Evolutionary conservation across 1,284 basidiomycete species (phyloP).

Genomic region (Boletus smithii): DNA sequence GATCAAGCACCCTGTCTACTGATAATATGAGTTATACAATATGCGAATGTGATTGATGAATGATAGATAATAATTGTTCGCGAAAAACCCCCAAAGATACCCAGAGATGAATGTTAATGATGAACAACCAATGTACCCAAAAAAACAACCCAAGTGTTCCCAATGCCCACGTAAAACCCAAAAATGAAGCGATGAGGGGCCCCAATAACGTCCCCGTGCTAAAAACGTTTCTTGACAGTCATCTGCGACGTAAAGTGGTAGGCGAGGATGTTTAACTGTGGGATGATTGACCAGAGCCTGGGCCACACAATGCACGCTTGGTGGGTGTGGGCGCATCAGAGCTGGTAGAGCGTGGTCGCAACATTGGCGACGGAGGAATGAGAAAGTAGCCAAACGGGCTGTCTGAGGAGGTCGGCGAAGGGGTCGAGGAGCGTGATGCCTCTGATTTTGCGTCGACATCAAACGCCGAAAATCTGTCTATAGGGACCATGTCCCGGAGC

Average conservation of each 20-base stretch:
- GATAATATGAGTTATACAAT: slow-evolving; percentile 24
- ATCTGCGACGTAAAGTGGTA: slow-evolving; percentile 25
- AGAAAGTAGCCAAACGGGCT: slow-evolving; percentile 12
- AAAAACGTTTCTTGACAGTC: slow-evolving; percentile 23
- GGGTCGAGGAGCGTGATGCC: slow-evolving; percentile 9
- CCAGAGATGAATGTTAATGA: slow-evolving; percentile 6
- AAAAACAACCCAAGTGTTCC: slow-evolving; percentile 2
- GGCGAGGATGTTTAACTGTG: slow-evolving; percentile 14
- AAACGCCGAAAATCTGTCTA: slow-evolving; percentile 17
- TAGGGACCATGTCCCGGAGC: slow-evolving; percentile 59
- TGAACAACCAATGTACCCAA: slow-evolving; percentile 7
- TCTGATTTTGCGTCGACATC: slow-evolving; percentile 20
- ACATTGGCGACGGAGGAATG: slow-evolving; percentile 20
- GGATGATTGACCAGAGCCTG: slow-evolving; percentile 9
- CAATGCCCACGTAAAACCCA: slow-evolving; percentile 23
- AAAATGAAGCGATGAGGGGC: slow-evolving; percentile 4
- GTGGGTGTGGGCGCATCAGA: slow-evolving; percentile 17
- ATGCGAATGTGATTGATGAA: slow-evolving; percentile 17
- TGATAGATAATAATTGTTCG: slow-evolving; percentile 9
- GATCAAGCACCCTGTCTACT: slow-evolving; percentile 13
- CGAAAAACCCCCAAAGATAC: slow-evolving; percentile 6
- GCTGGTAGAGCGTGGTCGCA: slow-evolving; percentile 26
- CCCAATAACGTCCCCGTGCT: slow-evolving; percentile 19
- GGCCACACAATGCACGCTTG: slow-evolving; percentile 10
- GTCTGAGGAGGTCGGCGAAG: slow-evolving; percentile 29